Conservation (phyloP, 2,329 filamentous ascomycete species). For the Venturia oleaginea region DNA sequence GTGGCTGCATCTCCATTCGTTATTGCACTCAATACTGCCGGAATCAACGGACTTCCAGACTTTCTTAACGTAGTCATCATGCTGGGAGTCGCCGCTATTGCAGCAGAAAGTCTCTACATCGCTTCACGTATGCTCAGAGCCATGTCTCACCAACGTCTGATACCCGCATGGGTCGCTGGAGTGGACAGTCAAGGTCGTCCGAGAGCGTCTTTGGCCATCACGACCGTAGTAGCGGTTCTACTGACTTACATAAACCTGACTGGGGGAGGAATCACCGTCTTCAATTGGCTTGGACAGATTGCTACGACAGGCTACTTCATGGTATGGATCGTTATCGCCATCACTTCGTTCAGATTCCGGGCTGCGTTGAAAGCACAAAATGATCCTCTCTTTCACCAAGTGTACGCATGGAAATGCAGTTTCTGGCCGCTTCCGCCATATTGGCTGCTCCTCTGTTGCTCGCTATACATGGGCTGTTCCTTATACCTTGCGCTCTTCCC, state of each 20-base stretch:
- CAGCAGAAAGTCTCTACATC: conserved; percentile 26
- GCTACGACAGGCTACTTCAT: conserved; percentile 26
- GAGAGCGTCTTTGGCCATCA: conserved; percentile 22
- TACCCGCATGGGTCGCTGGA: conserved; percentile 22
- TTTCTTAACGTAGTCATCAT: conserved; percentile 28
- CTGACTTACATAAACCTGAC: conserved; percentile 27
- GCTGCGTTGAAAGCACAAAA: conserved; percentile 22
- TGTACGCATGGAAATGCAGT: conserved; percentile 24
- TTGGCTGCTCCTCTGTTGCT: no score
- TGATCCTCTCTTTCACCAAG: conserved; percentile 21
- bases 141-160: conserved; percentile 19
- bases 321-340: conserved; percentile 27
- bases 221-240: conserved; percentile 19
- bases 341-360: conserved; percentile 26
- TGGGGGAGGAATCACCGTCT: conserved; percentile 18
- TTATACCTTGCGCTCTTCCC: no score
- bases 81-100: conserved; percentile 24
- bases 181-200: conserved; percentile 26
- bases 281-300: conserved; percentile 24
- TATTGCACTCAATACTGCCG: conserved; percentile 21
- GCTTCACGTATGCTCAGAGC: conserved; percentile 25
- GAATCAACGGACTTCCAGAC: conserved; percentile 23
- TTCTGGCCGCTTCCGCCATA: conserved; percentile 26
- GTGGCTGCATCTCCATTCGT: conserved; percentile 24
- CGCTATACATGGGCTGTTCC: no score